Evolutionary conservation across 2,329 filamentous ascomycete species (phyloP).

Genomic region (Phialophora chinensis): DNA sequence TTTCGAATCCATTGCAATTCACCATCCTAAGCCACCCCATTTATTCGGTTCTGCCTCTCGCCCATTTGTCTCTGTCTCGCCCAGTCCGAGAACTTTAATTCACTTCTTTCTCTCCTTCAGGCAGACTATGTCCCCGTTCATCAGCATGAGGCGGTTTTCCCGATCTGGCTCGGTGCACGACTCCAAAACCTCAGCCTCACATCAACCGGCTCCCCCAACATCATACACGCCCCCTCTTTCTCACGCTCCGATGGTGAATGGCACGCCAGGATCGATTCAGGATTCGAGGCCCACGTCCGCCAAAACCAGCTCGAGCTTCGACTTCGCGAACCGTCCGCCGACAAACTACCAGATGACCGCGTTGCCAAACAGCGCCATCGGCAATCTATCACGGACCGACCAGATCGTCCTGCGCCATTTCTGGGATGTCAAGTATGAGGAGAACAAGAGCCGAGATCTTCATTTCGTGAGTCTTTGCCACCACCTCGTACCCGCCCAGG

Average conservation of each 20-base stretch:
- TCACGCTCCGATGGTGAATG: slow-evolving; percentile 34
- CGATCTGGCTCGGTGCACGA: slow-evolving; percentile 32
- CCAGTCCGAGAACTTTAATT: background rate
- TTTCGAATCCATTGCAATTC: background rate
- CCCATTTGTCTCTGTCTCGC: slow-evolving; percentile 1
- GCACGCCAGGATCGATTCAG: slow-evolving; percentile 20
- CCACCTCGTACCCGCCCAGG: background rate
- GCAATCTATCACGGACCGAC: slow-evolving; percentile 38
- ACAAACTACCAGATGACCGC: slow-evolving; percentile 29
- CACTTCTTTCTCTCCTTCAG: slow-evolving; percentile 17
- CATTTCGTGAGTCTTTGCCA: slow-evolving; percentile 38
- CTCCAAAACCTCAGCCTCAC: slow-evolving; percentile 18
- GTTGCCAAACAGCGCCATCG: slow-evolving; percentile 28
- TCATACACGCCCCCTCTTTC: slow-evolving; percentile 36
- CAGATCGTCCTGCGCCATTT: slow-evolving; percentile 39
- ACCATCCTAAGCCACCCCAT: slow-evolving; percentile 19
- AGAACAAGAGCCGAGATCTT: slow-evolving; percentile 38
- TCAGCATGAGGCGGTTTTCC: slow-evolving; percentile 36
- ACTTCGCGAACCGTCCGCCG: slow-evolving; percentile 37
- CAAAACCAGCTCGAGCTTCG: slow-evolving; percentile 36
- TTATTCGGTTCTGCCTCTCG: slow-evolving; percentile 15
- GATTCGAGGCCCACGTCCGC: slow-evolving; percentile 35
- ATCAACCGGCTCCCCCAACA: slow-evolving; percentile 25
- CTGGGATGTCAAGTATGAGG: slow-evolving; percentile 39
- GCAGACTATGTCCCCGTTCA: slow-evolving; percentile 31